A percentile compares a stretch with the other conserved stretches of the same genome.
Evolutionary conservation across 140 eudicot genomes (phyloP).

Genomic region (Erigeron philadelphicus): DNA sequence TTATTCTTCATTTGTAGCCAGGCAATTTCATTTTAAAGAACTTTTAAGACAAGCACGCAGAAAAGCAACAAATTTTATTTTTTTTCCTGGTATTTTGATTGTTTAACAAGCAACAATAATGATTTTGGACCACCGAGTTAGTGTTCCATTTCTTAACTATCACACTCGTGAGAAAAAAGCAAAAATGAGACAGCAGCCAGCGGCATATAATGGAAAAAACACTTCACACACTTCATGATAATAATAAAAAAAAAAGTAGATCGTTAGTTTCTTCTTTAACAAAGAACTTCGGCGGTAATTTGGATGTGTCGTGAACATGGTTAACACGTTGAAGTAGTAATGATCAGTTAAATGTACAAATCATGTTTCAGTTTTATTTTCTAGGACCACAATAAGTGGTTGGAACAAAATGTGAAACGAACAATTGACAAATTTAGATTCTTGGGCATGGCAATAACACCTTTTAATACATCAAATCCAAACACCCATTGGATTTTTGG

Average conservation of each 20-base stretch:
- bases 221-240: background rate
- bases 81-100: background rate
- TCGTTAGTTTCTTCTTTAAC: background rate
- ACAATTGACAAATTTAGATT: background rate
- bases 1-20: slow-evolving; percentile 1
- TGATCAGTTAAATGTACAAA: no score
- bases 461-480: background rate
- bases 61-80: background rate
- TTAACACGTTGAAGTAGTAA: background rate
- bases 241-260: background rate
- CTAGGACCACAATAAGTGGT: background rate
- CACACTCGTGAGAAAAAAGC: background rate
- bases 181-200: background rate
- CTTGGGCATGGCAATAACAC: background rate
- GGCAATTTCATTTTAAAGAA: background rate
- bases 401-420: background rate
- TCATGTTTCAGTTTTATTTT: background rate
- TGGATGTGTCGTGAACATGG: background rate
- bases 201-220: background rate
- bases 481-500: background rate
- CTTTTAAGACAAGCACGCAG: background rate
- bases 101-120: slow-evolving; percentile 8
- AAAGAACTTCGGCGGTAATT: background rate
- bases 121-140: background rate
- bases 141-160: background rate